Evolutionary conservation across 768 basidiomycete species (phyloP).

Genomic region (Kwoniella europaea): DNA sequence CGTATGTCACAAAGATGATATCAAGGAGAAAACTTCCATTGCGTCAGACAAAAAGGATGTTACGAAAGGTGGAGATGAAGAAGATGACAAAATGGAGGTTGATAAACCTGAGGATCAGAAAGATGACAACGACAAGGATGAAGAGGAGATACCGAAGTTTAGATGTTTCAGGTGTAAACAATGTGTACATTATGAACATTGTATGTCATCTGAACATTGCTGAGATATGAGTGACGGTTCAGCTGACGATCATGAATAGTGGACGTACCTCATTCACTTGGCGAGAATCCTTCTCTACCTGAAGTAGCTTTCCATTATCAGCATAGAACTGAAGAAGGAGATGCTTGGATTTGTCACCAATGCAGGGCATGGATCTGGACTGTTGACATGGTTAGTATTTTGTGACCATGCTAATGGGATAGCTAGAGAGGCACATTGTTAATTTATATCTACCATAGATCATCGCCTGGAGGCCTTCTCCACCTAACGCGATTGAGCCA

Average conservation of each 20-base stretch:
- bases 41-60: neutral
- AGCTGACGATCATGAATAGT: slow-evolving; percentile 49
- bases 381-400: slow-evolving; percentile 64
- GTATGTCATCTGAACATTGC: slow-evolving; percentile 25
- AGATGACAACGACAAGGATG: slow-evolving; percentile 54
- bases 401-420: too few species aligned
- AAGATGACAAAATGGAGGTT: slow-evolving; percentile 62
- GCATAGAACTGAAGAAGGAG: slow-evolving; percentile 6
- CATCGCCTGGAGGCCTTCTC: slow-evolving; percentile 87
- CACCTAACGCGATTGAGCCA: slow-evolving; percentile 68
- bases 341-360: slow-evolving; percentile 67
- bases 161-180: slow-evolving; percentile 84
- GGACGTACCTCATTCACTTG: slow-evolving; percentile 59
- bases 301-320: slow-evolving; percentile 48
- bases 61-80: neutral
- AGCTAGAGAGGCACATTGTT: too few species aligned
- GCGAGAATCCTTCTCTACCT: slow-evolving; percentile 62
- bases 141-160: slow-evolving; percentile 64
- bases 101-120: slow-evolving; percentile 28
- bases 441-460: too few species aligned
- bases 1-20: slow-evolving; percentile 35
- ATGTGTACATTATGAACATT: slow-evolving; percentile 77
- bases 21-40: neutral
- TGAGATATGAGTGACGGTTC: neutral
- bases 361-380: slow-evolving; percentile 73